Evolutionary conservation across 768 basidiomycete species (phyloP), one percentile per base, ranked within the genome.

Genomic region (Amanita pallidorosea): DNA sequence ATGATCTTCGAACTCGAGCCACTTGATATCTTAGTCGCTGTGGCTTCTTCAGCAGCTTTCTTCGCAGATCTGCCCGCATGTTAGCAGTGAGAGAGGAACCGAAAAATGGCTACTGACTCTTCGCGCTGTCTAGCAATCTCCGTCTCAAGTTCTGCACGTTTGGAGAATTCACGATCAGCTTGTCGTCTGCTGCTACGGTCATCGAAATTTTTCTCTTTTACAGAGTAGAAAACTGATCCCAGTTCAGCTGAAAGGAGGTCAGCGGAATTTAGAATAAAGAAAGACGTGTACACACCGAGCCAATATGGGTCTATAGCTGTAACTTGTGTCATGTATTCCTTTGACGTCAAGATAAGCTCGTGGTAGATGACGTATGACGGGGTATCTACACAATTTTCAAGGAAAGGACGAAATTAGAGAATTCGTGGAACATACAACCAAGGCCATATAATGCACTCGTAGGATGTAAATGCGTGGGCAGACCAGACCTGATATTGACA

Each of bases 291-390:
- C 75, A 62, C 67, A 89, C 92, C 93, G 33, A 98, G 77, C 96
- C 96, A 99, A 67, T 93, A 93, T 3, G 96, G 84, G 62, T 98
- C 93, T 55, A 98, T 88, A 0, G 95, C 83, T 2, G 96, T 97
- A n/a, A 99, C 96, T 65, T 93, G 92, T 15, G 94, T 95, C 94
- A 97, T 96, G 69, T 99, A 99, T 66, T 90, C 85, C 61, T 94
- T 95, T 29, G 93, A 94, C 9, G 93, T 95, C 58, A 95, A 70
- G 54, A 96, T 94, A 50, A 95, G 75, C 61, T 97, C 95, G 63
- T 99, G 96, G 64, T 98, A 99, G 31, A 99, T 80, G 44, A 96
- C 88, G 65, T 98, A 97, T 37, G 93, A 86, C 5, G 95, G 95
- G 18, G 93, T 95, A 66, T 92, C 91, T 93, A 60, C 8, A 53